Percentiles rank a stretch among this genome's conserved stretches.
Conservation (phyloP, 2,329 filamentous ascomycete species). For the Aspergillus fijiensis region DNA sequence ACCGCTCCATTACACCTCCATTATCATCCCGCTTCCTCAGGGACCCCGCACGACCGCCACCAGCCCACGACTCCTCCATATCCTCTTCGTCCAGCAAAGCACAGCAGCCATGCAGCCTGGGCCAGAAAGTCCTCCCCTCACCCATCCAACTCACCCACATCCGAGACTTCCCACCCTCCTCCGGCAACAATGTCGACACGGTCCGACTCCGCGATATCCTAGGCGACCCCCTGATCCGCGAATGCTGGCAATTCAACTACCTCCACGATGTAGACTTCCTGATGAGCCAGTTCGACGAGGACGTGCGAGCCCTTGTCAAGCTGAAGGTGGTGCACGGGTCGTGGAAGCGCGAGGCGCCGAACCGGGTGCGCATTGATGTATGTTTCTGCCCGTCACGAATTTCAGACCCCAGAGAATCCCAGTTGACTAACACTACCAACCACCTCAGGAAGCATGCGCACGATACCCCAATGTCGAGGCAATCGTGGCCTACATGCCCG, state of each 20-base stretch:
- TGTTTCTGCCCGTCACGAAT: not conserved
- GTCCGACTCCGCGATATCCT: conserved; percentile 67
- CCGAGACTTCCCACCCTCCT: conserved; percentile 57
- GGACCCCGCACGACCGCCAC: not conserved
- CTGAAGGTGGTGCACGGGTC: conserved; percentile 64
- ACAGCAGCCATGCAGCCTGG: not conserved
- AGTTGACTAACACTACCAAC: not conserved
- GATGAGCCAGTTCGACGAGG: conserved; percentile 59
- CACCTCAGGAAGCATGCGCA: conserved; percentile 57
- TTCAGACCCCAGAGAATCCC: not conserved
- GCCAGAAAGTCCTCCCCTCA: conserved; percentile 48
- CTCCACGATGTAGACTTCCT: conserved; percentile 59
- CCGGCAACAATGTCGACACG: conserved; percentile 62
- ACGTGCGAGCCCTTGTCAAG: conserved; percentile 53
- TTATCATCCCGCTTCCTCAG: conserved; percentile 9
- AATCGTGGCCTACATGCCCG: conserved; percentile 74
- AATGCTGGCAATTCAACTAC: conserved; percentile 60
- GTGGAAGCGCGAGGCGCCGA: conserved; percentile 66
- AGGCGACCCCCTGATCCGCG: conserved; percentile 69
- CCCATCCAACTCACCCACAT: conserved; percentile 73
- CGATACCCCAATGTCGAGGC: conserved; percentile 67
- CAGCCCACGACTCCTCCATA: not conserved
- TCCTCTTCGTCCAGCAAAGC: not conserved
- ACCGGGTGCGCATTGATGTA: conserved; percentile 59
- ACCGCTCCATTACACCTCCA: conserved; percentile 32